Base-by-base conservation (phyloP, 257 asterid species). In the Asclepias syriaca region DNA sequence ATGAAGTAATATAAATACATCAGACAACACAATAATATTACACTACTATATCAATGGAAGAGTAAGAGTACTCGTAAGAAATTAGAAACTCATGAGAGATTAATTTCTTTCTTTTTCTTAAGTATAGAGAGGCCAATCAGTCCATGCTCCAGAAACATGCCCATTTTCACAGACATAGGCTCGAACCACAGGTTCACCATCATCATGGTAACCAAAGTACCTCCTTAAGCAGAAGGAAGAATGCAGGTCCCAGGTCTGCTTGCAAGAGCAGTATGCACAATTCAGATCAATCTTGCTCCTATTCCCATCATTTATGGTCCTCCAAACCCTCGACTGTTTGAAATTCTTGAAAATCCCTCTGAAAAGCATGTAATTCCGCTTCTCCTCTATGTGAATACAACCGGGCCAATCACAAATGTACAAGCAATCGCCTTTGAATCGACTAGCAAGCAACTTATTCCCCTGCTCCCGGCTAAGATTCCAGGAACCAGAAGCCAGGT, bases 81-180 rank as follows among this genome's bases (percentile, higher is more conserved):
- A 34, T 34, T 34, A 11, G 48, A 43, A 43, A 43, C 37, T n/a
- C 13, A 34, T 61, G 3, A 32, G 37, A 16, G 8, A 43, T 51
- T 61, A 51, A 29, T 27, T 48, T 61, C 66, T 45, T 84, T 43
- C 48, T 43, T 43, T 43, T 43, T 43, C 8, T 8, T 85, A 93
- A 51, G 87, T 87, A 75, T 93, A 90, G 70, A 89, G 72, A 57
- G 96, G 95, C 96, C 95, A 90, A 75, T 93, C 97, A 22, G 98
- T 93, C 98, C 98, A 90, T 0, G 98, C 98, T 6, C 98, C 98
- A 0, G 97, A 87, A 75, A 93, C 96, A 78, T 90, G 98, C 5
- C 98, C 98, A 66, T 87, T 93, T 79, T 93, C 96, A 63, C 98
- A 93, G 12, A 90, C 98, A 58, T 84, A 93, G 24, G 97, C 98